Base-by-base conservation (phyloP, 164 flowering plant genomes). In the Paratinospora sagittata region DNA sequence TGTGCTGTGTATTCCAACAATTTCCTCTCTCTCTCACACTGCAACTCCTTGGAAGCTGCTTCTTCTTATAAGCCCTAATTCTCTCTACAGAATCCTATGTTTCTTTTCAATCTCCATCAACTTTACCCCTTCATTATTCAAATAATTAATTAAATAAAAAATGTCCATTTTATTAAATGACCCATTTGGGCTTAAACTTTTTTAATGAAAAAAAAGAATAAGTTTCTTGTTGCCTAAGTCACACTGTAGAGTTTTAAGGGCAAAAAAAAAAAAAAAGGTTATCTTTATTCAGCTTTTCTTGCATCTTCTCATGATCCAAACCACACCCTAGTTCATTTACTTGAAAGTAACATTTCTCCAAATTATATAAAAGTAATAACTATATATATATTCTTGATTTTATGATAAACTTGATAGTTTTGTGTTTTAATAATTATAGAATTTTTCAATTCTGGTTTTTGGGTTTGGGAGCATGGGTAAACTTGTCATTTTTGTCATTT, bases 31-130 rank as follows among this genome's bases (percentile, higher is more conserved):
- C 71, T 65, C 30, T 71, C 64, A 39, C 43, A 47, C 52, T 82
- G 79, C 81, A 75, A 72, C 63, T 79, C 81, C 82, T 67, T n/a
- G 78, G 88, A 85, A 85, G 80, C 72, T 85, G 82, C 88, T 80
- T 76, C 27, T n/a, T n/a, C n/a, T n/a, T n/a, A n/a, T n/a, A n/a
- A n/a, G 34, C 24, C 2, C 10, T n/a, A 21, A 16, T 16, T 16
- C 14, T 52, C 58, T 16, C 27, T 1, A 71, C 19, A 79, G 83
- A 72, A 81, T 83, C 88, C 85, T 58, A 81, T 77, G 78, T 69
- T 47, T 62, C 33, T 69, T 27, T 58, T 49, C 27, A 10, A 61
- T 17, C 45, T 43, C 36, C 16, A 23, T 47, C 37, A 66, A 55
- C 19, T n/a, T n/a, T n/a, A n/a, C n/a, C n/a, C n/a, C n/a, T n/a